Base-by-base conservation (phyloP, 106 monocot species). In the Allium fistulosum region DNA sequence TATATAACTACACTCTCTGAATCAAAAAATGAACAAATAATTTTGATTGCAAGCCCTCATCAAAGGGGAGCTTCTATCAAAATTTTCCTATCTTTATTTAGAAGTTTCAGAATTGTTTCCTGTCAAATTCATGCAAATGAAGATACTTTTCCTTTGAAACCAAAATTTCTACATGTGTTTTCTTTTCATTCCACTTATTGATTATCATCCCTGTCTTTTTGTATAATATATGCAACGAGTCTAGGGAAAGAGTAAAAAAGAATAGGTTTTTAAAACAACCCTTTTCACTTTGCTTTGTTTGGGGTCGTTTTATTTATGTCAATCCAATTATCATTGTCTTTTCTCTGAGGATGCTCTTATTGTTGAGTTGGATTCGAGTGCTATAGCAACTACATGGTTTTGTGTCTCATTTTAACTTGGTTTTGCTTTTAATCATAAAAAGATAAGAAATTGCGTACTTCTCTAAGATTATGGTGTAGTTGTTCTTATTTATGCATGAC, bases 391-490 rank as follows among this genome's bases (percentile, higher is more conserved):
- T n/a, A n/a, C n/a, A 7, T 97, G 84, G 86, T 61, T 87, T 56
- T 47, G 64, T 0, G 53, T 72, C n/a, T 59, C 75, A 17, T 75
- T 51, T 26, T 87, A 84, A 61, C 49, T 85, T 61, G 67, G 65
- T 17, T 67, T 77, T 55, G 65, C 66, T 26, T 73, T 84, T 73
- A n/a, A n/a, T n/a, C 26, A 49, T 46, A 60, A 46, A 66, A 64
- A 11, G 62, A 59, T 7, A 63, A 67, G 70, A 80, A 26, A 79
- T 86, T 86, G 63, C 88, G 92, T 1, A 47, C 57, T 6, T 56
- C 84, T 58, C 71, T 97, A 53, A 76, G 80, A 72, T 37, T 78
- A 22, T 92, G 96, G 96, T 92, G 84, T 68, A 62, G 63, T 7
- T 92, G 15, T 92, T 73, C 80, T 65, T 82, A 17, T 26, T 83